Conservation (phyloP, 1,284 basidiomycete species). For the Cutaneotrichosporon sp. region DNA sequence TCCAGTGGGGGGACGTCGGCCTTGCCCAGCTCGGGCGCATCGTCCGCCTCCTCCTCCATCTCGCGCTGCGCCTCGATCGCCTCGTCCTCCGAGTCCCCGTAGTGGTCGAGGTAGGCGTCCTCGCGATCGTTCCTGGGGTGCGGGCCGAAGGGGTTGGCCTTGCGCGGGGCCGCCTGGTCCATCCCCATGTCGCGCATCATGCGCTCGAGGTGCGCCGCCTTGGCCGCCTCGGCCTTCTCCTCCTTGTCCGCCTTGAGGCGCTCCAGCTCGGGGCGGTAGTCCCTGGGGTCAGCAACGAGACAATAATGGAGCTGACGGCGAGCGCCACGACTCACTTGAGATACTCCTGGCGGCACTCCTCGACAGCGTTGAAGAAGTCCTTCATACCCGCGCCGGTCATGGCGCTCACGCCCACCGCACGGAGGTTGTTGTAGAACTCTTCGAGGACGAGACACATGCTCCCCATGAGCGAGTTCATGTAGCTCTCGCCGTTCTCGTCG, state of each 20-base stretch:
- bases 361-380: constrained; percentile 88
- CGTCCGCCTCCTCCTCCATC: constrained; percentile 55
- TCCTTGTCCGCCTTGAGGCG: constrained; percentile 60
- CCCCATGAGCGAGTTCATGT: constrained; percentile 99
- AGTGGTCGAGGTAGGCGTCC: constrained; percentile 31
- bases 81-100: constrained; percentile 58
- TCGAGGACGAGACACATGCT: constrained; percentile 98
- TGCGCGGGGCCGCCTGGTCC: constrained; percentile 60
- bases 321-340: constrained; percentile 62
- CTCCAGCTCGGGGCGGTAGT: constrained; percentile 88
- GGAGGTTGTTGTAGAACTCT: constrained; percentile 97
- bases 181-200: constrained; percentile 85
- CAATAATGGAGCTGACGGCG: no score
- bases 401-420: constrained; percentile 93
- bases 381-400: constrained; percentile 90
- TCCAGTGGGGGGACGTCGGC: constrained; percentile 25
- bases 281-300: constrained; percentile 61
- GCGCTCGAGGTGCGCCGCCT: constrained; percentile 71
- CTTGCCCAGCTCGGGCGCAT: constrained; percentile 42
- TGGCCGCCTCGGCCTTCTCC: constrained; percentile 66
- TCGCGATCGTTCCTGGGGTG: constrained; percentile 49
- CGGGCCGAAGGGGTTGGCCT: constrained; percentile 58
- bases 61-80: constrained; percentile 50
- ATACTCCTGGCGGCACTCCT: constrained; percentile 84
- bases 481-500: constrained; percentile 87